A percentile compares a stretch with the other conserved stretches of the same genome.
Evolutionary conservation across 2,329 filamentous ascomycete species (phyloP).

Genomic region (Dactylellina cionopaga): DNA sequence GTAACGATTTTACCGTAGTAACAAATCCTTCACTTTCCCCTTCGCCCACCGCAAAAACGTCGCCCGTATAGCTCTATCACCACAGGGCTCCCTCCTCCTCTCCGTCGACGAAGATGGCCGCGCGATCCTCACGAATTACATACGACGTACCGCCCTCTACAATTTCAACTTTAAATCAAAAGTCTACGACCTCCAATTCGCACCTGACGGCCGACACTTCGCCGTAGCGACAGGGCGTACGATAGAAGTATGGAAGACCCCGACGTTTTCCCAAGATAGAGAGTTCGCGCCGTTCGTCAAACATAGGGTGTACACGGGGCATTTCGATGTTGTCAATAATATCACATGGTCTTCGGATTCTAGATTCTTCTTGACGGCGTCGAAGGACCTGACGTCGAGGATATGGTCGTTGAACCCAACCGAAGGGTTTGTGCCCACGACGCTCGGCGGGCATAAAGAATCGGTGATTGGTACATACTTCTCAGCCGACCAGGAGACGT

Average conservation of each 20-base stretch:
- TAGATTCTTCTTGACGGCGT: slow-evolving; percentile 89
- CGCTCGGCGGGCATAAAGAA: slow-evolving; percentile 89
- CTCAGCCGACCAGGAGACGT: slow-evolving; percentile 86
- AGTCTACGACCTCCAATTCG: slow-evolving; percentile 86
- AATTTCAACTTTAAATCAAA: slow-evolving; percentile 93
- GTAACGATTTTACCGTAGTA: slow-evolving; percentile 67
- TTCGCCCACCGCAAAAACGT: slow-evolving; percentile 97
- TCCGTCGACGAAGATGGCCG: slow-evolving; percentile 94
- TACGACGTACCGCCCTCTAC: slow-evolving; percentile 84
- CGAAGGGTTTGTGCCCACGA: slow-evolving; percentile 87
- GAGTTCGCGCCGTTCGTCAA: slow-evolving; percentile 95
- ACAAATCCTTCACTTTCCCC: slow-evolving; percentile 85
- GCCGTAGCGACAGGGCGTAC: slow-evolving; percentile 86
- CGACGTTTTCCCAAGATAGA: slow-evolving; percentile 80
- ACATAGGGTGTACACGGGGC: slow-evolving; percentile 84
- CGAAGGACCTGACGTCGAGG: slow-evolving; percentile 88
- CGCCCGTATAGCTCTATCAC: slow-evolving; percentile 83
- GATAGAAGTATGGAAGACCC: slow-evolving; percentile 95
- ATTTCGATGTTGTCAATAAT: slow-evolving; percentile 85
- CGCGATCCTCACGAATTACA: slow-evolving; percentile 90
- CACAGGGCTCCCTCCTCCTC: slow-evolving; percentile 88
- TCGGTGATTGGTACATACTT: slow-evolving; percentile 96
- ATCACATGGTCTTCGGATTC: slow-evolving; percentile 98
- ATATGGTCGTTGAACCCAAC: slow-evolving; percentile 94
- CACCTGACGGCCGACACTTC: slow-evolving; percentile 89